These are phyloP conservation scores for Candida ipomoeae DNA, from an alignment of 805 yeast genomes.

Conservation along the genomic window DNA sequence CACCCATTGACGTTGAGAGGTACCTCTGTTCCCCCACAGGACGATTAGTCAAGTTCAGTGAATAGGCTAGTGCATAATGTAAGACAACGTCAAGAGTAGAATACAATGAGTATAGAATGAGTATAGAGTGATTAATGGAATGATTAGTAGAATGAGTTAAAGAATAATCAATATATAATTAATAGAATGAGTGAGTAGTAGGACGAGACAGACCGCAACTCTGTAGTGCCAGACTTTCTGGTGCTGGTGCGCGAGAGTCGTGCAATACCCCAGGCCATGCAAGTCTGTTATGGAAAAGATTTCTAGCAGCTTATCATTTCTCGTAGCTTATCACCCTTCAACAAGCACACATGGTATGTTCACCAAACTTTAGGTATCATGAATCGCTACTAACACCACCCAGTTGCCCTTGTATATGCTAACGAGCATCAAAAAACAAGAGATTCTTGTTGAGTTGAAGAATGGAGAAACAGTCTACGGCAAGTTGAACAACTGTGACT, in stretches of 20 bases:
- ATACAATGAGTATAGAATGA: too few species aligned
- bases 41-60: conserved; percentile 7
- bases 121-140: too few species aligned
- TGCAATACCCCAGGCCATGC: conserved; percentile 5
- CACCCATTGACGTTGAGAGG: conserved; percentile 51
- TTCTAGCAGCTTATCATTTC: conserved; percentile 1
- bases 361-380: too few species aligned
- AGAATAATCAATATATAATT: too few species aligned
- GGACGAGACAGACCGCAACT: too few species aligned
- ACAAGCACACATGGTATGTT: conserved; percentile 15
- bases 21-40: conserved; percentile 41
- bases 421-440: conserved; percentile 86
- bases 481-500: conserved; percentile 76
- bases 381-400: conserved; percentile 5
- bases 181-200: too few species aligned
- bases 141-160: too few species aligned
- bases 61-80: background rate
- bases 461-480: conserved; percentile 90
- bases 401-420: conserved; percentile 88
- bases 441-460: conserved; percentile 83
- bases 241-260: conserved; percentile 4
- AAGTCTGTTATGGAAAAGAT: conserved; percentile 1
- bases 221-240: too few species aligned
- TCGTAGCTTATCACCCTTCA: background rate
- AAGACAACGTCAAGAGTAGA: too few species aligned